These are phyloP conservation scores for Dissoconium aciculare DNA, from an alignment of 2,329 filamentous ascomycete species.

Conservation along the genomic window DNA sequence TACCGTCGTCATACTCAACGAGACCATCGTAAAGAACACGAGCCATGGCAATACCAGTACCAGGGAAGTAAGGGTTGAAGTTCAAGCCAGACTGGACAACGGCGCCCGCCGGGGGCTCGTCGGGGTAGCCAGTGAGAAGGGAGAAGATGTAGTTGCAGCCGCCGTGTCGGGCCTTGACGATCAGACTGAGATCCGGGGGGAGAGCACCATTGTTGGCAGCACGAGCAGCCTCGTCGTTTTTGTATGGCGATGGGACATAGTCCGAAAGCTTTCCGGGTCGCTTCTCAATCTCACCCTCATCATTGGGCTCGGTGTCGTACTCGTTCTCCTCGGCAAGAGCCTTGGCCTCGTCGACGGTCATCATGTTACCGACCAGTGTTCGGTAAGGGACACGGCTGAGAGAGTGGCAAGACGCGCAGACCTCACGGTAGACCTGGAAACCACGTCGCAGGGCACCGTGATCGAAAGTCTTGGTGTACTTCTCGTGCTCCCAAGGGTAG, in stretches of 20 bases:
- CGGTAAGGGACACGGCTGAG: slow-evolving; percentile 89
- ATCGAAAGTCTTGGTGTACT: slow-evolving; percentile 91
- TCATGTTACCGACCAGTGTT: slow-evolving; percentile 70
- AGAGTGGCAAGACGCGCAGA: slow-evolving; percentile 96
- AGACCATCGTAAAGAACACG: slow-evolving; percentile 95
- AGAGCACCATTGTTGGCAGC: slow-evolving; percentile 97
- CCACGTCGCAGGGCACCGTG: slow-evolving; percentile 95
- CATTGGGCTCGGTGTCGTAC: slow-evolving; percentile 95
- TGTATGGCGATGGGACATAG: slow-evolving; percentile 89
- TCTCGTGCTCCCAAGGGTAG: slow-evolving; percentile 91
- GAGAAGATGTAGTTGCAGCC: slow-evolving; percentile 98
- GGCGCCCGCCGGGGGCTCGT: slow-evolving; percentile 84
- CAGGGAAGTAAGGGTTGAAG: slow-evolving; percentile 99
- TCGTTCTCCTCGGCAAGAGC: slow-evolving; percentile 93
- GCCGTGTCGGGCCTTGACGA: slow-evolving; percentile 93
- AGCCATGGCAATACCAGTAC: slow-evolving; percentile 96
- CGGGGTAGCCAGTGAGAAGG: slow-evolving; percentile 91
- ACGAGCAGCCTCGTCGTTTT: slow-evolving; percentile 96
- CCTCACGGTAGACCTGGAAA: slow-evolving; percentile 98
- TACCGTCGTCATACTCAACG: slow-evolving; percentile 95
- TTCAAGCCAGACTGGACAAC: slow-evolving; percentile 78
- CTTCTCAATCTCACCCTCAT: slow-evolving; percentile 96
- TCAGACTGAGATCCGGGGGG: slow-evolving; percentile 92
- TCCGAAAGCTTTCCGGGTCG: slow-evolving; percentile 96
- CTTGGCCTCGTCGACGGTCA: slow-evolving; percentile 98